phyloP scores from a whole-genome alignment of 495 filamentous ascomycete genomes.

The Penicillium simplicissimum region DNA sequence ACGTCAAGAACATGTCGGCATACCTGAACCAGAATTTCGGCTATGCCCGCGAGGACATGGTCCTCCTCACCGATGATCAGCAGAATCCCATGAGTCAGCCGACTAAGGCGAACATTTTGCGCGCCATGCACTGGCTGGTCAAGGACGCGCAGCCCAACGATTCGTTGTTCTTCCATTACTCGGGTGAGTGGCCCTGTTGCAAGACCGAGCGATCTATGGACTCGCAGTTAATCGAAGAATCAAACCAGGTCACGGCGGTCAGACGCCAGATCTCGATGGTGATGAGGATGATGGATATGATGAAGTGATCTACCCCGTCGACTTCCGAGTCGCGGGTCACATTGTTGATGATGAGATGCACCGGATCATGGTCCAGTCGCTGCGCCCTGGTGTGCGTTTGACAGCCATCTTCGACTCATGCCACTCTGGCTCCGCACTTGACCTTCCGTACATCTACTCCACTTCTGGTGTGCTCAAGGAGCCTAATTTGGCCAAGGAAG shows the following conservation, averaged over 20 bases:
- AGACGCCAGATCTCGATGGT: conserved; percentile 93
- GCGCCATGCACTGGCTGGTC: conserved; percentile 98
- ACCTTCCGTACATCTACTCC: conserved; percentile 96
- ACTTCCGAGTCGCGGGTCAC: conserved; percentile 86
- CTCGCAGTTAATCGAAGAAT: not conserved
- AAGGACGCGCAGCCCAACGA: conserved; percentile 94
- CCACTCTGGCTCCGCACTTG: conserved; percentile 93
- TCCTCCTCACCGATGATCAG: conserved; percentile 95
- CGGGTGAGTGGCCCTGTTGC: conserved; percentile 57
- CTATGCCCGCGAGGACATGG: conserved; percentile 97
- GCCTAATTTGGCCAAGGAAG: conserved; percentile 96
- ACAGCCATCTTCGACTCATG: conserved; percentile 99
- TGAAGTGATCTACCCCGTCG: conserved; percentile 97
- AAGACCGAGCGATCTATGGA: not conserved
- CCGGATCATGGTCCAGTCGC: conserved; percentile 85
- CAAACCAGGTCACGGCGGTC: conserved; percentile 81
- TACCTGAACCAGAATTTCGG: conserved; percentile 90
- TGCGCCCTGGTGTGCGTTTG: conserved; percentile 81
- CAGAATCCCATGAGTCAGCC: conserved; percentile 97
- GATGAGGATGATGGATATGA: conserved; percentile 96
- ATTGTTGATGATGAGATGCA: conserved; percentile 99
- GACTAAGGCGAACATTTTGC: conserved; percentile 91
- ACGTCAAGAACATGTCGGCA: conserved; percentile 94
- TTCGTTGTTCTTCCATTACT: conserved; percentile 98
- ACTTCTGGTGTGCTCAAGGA: conserved; percentile 96